Evolutionary conservation across 257 asterid species (phyloP), one percentile per base, ranked within the genome.

Genomic region (Scutellaria galericulata): DNA sequence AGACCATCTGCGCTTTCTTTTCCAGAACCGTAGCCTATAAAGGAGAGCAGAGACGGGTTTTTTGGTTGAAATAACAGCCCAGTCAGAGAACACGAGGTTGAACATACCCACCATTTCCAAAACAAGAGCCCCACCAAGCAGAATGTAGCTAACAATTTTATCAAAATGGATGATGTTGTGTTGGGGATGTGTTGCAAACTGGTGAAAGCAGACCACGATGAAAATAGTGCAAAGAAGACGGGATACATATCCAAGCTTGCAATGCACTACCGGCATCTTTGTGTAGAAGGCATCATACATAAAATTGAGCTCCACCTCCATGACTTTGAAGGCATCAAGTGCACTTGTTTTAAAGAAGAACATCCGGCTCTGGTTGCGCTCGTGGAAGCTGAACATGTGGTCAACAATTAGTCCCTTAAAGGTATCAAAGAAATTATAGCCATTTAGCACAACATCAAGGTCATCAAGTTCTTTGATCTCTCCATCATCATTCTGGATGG

Each of bases 201-300:
- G 31, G 1, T 11, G 44, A 24, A 64, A 35, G 7, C 80, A 10
- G 56, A 14, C 18, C 9, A 52, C 70, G 9, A 68, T 3, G 7
- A 52, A 37, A 64, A 7, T 55, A 57, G 60, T 24, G 68, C 75
- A 81, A 42, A 14, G 15, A 8, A 64, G 46, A 9, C 79, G 84
- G 39, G 61, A 15, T 1, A 69, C 0, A 18, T 31, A 72, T 13
- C 77, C 54, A 1, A 22, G 7, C 12, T 37, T 15, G 22, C 63
- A 5, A 50, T 48, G 70, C 46, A 81, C 72, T 0, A 50, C 46
- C 1, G 53, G 72, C 55, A 42, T 39, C 75, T 81, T 77, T 11
- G 85, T 81, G 63, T 46, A 81, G 7, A 81, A 82, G 14, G 10
- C 77, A 74, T 77, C 85, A 40, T 73, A 77, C 77, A 81, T 41